Evolutionary conservation across 2,329 filamentous ascomycete genomes (phyloP).

Genomic region (Aspergillus tamarii): DNA sequence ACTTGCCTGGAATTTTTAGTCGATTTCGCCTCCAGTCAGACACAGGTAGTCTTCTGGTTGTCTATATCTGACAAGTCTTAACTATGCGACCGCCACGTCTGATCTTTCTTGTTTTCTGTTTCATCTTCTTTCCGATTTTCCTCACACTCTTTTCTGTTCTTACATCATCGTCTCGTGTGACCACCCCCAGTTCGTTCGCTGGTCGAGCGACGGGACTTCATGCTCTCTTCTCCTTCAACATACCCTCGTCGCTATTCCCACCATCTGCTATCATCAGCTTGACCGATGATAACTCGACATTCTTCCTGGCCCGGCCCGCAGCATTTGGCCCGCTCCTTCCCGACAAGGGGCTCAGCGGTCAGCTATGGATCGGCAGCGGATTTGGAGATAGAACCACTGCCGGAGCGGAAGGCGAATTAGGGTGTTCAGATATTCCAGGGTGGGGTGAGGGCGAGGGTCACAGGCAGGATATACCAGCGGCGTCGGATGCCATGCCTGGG

Average conservation of each 20-base stretch:
- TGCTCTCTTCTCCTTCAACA: conserved; percentile 70
- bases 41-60: conserved; percentile 12
- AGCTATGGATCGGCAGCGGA: conserved; percentile 90
- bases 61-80: conserved; percentile 12
- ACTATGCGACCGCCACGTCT: conserved; percentile 53
- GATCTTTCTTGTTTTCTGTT: conserved; percentile 49
- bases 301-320: conserved; percentile 89
- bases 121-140: conserved; percentile 53
- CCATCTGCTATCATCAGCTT: conserved; percentile 94
- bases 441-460: conserved; percentile 68
- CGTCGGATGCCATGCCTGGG: conserved; percentile 23
- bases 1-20: neutral
- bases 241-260: conserved; percentile 86
- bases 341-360: conserved; percentile 76
- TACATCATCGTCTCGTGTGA: conserved; percentile 42
- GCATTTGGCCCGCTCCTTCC: conserved; percentile 86
- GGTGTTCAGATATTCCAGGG: conserved; percentile 90
- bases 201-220: conserved; percentile 53
- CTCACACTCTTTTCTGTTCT: conserved; percentile 52
- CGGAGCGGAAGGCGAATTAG: conserved; percentile 77
- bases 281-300: conserved; percentile 97
- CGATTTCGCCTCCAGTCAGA: neutral
- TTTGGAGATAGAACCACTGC: conserved; percentile 71
- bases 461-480: conserved; percentile 27
- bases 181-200: conserved; percentile 40